Base-by-base conservation (phyloP, 2,329 filamentous ascomycete genomes). In the Seiridium cupressi region DNA sequence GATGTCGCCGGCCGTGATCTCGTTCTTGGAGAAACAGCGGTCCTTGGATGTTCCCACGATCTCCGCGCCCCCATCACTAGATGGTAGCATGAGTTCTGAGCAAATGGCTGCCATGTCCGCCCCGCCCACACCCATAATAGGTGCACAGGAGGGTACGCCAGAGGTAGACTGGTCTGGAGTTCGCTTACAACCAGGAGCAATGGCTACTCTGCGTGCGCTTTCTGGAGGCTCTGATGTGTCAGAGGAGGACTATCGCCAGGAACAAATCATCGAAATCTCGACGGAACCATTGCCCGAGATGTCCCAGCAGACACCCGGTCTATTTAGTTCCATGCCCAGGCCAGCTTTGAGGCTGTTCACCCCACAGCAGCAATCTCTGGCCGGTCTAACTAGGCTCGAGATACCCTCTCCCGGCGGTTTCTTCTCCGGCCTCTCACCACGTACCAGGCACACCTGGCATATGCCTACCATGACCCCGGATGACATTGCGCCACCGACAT, bases 371-470 rank as follows among this genome's bases (percentile, higher is more conserved):
- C 75, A 81, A 60, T 89, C 88, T 11, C 80, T 88, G 11, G 88
- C 89, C 59, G 90, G 89, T 44, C 83, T 97, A 63, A 93, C 91
- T 26, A 88, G 85, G 61, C 83, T 97, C 26, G 93, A 93, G 34
- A 93, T 98, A 40, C 94, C 93, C 5, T 97, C 94, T 0, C 94
- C 94, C 0, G 90, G 92, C 34, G 92, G 90, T 1, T 97, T 97
- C 81, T 97, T 97, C 75, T 91, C 91, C 2, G 92, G 90, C 0
- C 83, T 97, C 35, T 91, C 90, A 44, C 86, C 89, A 3, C 84
- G 86, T 57, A 87, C 89, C 44, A 87, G 93, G 57, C 87, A 89
- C 69, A 95, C 93, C 10, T 98, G 94, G 94, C 87, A 92, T 69
- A 78, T 89, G 61, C 80, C 83, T 9, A 77, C 77, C 35, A 77